These are phyloP conservation scores for Camellia lanceoleosa DNA, from an alignment of 148 eudicot genomes.

Conservation along the genomic window DNA sequence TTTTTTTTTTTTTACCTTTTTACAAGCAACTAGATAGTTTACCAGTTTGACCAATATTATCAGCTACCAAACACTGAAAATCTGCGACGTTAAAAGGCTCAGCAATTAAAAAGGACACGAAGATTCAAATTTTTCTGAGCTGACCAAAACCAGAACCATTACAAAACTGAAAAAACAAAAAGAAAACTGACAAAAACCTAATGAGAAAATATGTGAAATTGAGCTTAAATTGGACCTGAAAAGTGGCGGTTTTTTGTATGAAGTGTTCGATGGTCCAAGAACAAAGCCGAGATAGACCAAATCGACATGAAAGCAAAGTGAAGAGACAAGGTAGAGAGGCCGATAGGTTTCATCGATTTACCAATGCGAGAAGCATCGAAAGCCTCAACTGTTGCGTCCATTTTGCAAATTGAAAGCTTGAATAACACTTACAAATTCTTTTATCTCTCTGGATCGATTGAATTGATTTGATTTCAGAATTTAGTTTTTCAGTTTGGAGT, in stretches of 20 bases:
- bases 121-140: too few relatives aligned
- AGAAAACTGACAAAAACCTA: too few relatives aligned
- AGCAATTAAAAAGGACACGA: too few relatives aligned
- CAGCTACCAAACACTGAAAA: too few relatives aligned
- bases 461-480: background rate
- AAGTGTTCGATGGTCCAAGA: slow-evolving; percentile 72
- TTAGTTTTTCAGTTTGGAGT: background rate
- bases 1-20: too few relatives aligned
- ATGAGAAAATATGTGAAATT: background rate
- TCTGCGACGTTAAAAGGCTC: too few relatives aligned
- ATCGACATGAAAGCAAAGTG: slow-evolving; percentile 59
- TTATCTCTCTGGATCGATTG: background rate
- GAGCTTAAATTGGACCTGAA: slow-evolving; percentile 62
- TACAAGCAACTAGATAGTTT: too few relatives aligned
- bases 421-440: too few relatives aligned
- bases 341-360: slow-evolving; percentile 61
- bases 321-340: slow-evolving; percentile 66
- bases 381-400: slow-evolving; percentile 23
- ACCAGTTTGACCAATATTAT: too few relatives aligned
- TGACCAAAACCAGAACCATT: background rate
- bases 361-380: slow-evolving; percentile 18
- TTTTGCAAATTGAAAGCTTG: background rate
- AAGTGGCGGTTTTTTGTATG: slow-evolving; percentile 69
- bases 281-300: slow-evolving; percentile 62
- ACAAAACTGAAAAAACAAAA: too few relatives aligned